These are phyloP conservation scores for Grigorovia humatica DNA, from an alignment of 805 yeast species.

Conservation along the genomic window DNA sequence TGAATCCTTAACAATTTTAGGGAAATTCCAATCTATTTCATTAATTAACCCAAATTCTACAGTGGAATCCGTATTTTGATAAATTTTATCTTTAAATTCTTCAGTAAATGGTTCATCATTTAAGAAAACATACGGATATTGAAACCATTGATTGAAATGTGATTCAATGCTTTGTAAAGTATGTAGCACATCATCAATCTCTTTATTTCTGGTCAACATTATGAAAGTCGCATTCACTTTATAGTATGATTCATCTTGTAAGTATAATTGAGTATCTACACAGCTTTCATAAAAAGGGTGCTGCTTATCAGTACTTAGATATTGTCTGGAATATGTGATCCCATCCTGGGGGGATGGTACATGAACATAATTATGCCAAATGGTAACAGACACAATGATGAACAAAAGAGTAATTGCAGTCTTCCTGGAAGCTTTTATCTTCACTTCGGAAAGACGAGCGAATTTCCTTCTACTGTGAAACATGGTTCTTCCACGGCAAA, in stretches of 20 bases:
- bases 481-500: too few relatives aligned
- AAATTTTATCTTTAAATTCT: conserved; percentile 48
- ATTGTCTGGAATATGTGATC: conserved; percentile 9
- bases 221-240: conserved; percentile 78
- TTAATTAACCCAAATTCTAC: conserved; percentile 67
- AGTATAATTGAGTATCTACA: conserved; percentile 34
- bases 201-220: conserved; percentile 73
- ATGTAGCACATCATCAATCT: conserved; percentile 59
- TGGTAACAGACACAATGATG: too few relatives aligned
- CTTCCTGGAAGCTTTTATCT: too few relatives aligned
- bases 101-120: conserved; percentile 72
- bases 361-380: not conserved
- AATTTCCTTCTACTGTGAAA: too few relatives aligned
- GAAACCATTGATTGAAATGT: conserved; percentile 88
- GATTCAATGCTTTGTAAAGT: conserved; percentile 71
- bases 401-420: not conserved
- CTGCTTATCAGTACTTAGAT: conserved; percentile 23
- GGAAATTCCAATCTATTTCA: conserved; percentile 59
- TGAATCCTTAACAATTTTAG: conserved; percentile 13
- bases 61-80: conserved; percentile 42
- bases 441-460: too few relatives aligned
- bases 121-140: conserved; percentile 85
- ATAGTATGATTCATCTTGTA: conserved; percentile 16
- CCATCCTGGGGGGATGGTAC: not conserved
- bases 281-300: conserved; percentile 49